Conservation (phyloP, 257 asterid species). For the Coffea eugenioides region DNA sequence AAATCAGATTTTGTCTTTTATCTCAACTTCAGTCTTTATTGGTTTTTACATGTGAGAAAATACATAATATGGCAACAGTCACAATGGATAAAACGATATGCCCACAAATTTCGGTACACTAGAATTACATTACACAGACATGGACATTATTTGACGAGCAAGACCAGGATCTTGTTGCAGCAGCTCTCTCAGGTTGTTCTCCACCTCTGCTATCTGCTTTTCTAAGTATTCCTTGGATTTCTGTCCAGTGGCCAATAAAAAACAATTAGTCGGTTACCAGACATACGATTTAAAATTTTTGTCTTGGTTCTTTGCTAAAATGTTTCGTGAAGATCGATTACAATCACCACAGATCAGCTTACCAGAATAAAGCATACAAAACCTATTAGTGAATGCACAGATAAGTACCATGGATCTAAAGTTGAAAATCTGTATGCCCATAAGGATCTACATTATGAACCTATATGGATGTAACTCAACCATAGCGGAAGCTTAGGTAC, state of each 20-base stretch:
- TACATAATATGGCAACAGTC: not conserved
- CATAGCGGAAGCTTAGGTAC: not conserved
- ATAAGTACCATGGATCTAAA: not conserved
- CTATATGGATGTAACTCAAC: not conserved
- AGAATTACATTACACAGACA: slow-evolving; percentile 52
- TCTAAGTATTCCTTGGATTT: slow-evolving; percentile 84
- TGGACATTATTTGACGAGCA: slow-evolving; percentile 93
- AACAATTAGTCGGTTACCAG: not conserved
- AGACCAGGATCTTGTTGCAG: slow-evolving; percentile 90
- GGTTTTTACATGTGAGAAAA: not conserved
- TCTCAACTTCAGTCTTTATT: too few relatives aligned
- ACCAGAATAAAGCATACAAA: not conserved
- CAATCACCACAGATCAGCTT: not conserved
- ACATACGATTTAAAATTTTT: not conserved
- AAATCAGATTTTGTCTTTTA: not conserved
- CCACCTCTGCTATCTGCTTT: slow-evolving; percentile 75
- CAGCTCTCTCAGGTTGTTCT: slow-evolving; percentile 75
- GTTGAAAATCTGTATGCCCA: not conserved
- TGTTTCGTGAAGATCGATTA: not conserved
- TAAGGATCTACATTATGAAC: not conserved
- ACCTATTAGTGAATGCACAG: not conserved
- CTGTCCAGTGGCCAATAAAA: slow-evolving; percentile 37
- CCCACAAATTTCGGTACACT: not conserved
- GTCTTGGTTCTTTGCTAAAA: not conserved
- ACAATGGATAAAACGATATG: not conserved